Evolutionary conservation across 441 rosid species (phyloP), one percentile per base, ranked within the genome.

Genomic region (Erysimum pusillum): DNA sequence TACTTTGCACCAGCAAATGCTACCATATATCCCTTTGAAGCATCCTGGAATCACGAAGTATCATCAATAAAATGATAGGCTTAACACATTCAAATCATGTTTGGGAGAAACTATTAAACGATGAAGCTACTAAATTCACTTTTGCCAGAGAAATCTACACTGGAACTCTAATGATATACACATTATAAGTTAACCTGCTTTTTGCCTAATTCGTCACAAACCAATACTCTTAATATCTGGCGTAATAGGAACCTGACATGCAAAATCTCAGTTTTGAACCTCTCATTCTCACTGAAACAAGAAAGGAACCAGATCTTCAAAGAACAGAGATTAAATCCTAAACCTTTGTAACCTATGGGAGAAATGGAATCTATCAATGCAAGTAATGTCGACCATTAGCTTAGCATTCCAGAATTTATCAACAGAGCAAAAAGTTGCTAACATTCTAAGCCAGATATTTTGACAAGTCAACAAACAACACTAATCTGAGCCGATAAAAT

Each of bases 1-100:
- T 94, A 92, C 81, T 89, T 94, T 61, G 92, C 80, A 74, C 98
- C 98, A 56, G 97, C 97, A 77, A 94, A 94, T 69, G 98, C 98
- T 66, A 94, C 97, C 97, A 94, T 94, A 79, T 85, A 84, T 5
- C 98, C 97, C 81, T 94, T 93, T 75, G 76, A 79, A 42, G 48
- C 41, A 17, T 81, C 88, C 98, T 94, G 87, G 61, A 77, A 80
- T 53, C 38, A 76, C 11, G 25, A 34, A 34, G 15, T 36, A 32
- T 10, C 31, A 66, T 36, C 17, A 0, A 6, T 66, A 53, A 35
- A 14, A 35, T 51, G 9, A 25, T 46, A 35, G 38, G 51, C 72
- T 69, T 69, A 69, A 12, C 48, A 71, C 66, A 70, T 28, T 35
- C 32, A 59, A 35, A 18, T 15, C 58, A 44, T 36, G 45, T 61